Conservation (phyloP, 140 eudicot species). For the Senecio squalidus region DNA sequence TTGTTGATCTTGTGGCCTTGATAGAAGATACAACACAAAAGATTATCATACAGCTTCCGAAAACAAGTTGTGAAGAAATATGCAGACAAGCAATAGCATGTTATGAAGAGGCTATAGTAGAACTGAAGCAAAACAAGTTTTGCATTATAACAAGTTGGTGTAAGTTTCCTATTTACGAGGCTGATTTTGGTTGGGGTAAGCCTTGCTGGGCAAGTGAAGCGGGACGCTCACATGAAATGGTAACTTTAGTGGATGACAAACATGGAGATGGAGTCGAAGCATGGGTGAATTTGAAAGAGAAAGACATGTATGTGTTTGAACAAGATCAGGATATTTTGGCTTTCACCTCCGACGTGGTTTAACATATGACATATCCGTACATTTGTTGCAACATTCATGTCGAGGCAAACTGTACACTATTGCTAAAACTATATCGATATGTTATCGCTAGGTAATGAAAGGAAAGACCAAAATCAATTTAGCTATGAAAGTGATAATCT, state of each 20-base stretch:
- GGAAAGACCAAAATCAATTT: too few relatives aligned
- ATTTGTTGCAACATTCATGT: too few relatives aligned
- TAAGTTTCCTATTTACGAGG: conserved; percentile 29
- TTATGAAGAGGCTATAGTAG: conserved; percentile 16
- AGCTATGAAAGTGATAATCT: too few relatives aligned
- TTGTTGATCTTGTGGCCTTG: conserved; percentile 9
- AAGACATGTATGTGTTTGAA: conserved; percentile 23
- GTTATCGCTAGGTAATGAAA: too few relatives aligned
- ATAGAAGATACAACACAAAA: conserved; percentile 13
- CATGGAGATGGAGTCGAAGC: conserved; percentile 37
- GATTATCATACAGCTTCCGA: not conserved
- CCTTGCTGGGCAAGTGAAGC: conserved; percentile 27
- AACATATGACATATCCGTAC: too few relatives aligned
- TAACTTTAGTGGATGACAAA: conserved; percentile 22
- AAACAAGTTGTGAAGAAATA: conserved; percentile 17
- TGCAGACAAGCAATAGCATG: not conserved
- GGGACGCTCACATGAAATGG: conserved; percentile 1
- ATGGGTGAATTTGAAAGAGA: conserved; percentile 29
- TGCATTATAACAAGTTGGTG: conserved; percentile 25
- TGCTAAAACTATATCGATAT: too few relatives aligned
- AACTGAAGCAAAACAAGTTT: conserved; percentile 7
- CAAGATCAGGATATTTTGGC: conserved; percentile 9
- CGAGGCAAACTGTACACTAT: too few relatives aligned
- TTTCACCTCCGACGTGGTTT: conserved; percentile 2
- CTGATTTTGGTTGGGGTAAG: conserved; percentile 43